Evolutionary conservation across 495 filamentous ascomycete species (phyloP).

Genomic region (Staphylotrichum longicolle): DNA sequence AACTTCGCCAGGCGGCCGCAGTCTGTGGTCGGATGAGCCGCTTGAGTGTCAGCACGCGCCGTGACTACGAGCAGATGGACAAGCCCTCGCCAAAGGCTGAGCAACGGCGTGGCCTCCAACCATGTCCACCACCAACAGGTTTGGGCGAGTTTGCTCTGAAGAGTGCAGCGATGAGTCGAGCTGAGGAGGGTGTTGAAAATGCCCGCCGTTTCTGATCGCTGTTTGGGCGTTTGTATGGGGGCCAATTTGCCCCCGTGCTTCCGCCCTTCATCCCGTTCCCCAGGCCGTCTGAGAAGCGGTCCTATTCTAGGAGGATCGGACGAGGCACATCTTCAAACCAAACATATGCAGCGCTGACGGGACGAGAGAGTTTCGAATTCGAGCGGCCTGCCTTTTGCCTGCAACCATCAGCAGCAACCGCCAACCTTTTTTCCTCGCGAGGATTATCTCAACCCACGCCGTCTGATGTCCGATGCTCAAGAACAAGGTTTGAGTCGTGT

Average conservation of each 20-base stretch:
- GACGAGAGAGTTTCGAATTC: not conserved
- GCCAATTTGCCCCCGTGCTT: constrained; percentile 15
- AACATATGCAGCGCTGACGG: constrained; percentile 12
- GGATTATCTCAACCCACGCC: not conserved
- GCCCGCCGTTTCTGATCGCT: constrained; percentile 29
- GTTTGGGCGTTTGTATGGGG: constrained; percentile 23
- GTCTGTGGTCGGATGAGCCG: constrained; percentile 1
- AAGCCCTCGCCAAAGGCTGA: constrained; percentile 1
- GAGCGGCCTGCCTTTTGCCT: not conserved
- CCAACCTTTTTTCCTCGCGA: too few relatives aligned
- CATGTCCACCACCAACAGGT: too few relatives aligned
- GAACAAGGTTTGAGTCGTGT: constrained; percentile 17
- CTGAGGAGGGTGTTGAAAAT: not conserved
- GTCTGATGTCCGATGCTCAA: not conserved
- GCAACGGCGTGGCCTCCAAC: not conserved
- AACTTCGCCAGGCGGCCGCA: constrained; percentile 12
- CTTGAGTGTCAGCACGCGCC: constrained; percentile 11
- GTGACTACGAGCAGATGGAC: not conserved
- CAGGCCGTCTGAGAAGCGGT: constrained; percentile 14
- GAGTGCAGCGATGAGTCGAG: not conserved
- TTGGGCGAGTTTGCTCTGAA: too few relatives aligned
- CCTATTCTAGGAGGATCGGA: constrained; percentile 9
- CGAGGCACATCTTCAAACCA: constrained; percentile 24
- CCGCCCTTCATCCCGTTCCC: constrained; percentile 26
- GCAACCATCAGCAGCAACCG: not conserved